Base-by-base conservation (phyloP, 1,284 basidiomycete species). In the Irpex sp. region DNA sequence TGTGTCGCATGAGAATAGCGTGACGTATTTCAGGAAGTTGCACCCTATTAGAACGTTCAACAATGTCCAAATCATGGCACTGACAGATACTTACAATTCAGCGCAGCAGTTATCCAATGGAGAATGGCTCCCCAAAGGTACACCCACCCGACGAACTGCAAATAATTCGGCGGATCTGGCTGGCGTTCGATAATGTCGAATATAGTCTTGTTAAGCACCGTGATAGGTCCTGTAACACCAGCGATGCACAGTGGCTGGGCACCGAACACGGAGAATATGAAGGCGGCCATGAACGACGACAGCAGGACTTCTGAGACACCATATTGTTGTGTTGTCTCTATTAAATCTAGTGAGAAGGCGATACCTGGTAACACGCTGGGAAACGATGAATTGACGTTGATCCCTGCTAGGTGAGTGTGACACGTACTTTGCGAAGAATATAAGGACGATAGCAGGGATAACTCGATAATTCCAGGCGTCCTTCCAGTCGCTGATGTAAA, bases 41-140 rank as follows among this genome's bases (percentile, higher is more conserved):
- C 90, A 91, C 78, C 85, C 93, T 94, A 63, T 60, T n/a, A 64
- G 14, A 6, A 14, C 23, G 28, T 16, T 54, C 28, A 36, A 18
- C 9, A 5, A 28, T 35, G 39, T 54, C 0, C 33, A 33, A 1
- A 49, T 19, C 8, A 9, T 18, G 48, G 54, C 42, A 23, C 7
- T 5, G 33, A 28, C 36, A 21, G 4, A 55, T 56, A 74, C 86
- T 67, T 64, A 87, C 91, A 89, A 67, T 98, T 97, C 55, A 94
- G 80, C 4, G 88, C 76, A 3, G 96, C 93, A 7, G 91, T 90
- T 55, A 94, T 72, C 86, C 92, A 96, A 71, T 98, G 96, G 61
- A 96, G 81, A 51, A 95, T 94, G 0, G 96, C 95, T 12, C 86
- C 92, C 95, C 96, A 97, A 1, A 96, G 80, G 71, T 94, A 93